Conservation (phyloP, 108 stramenopile genomes). For the Stephanodiscus triporus region DNA sequence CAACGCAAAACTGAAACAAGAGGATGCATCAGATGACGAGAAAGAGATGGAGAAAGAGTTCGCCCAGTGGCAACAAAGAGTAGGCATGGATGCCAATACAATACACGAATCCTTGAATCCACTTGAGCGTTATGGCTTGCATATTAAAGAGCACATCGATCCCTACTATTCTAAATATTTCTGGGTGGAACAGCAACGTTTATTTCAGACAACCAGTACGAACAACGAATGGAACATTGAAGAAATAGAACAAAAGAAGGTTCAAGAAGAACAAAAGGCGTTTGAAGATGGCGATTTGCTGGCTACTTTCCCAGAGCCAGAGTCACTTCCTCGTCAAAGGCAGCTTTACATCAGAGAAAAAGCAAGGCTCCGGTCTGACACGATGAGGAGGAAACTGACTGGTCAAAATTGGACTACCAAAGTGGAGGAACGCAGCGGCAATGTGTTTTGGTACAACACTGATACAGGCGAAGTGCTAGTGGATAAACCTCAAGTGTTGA, state of each 20-base stretch:
- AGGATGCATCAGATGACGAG: constrained; percentile 42
- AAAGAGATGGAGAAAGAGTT: constrained; percentile 89
- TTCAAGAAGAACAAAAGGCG: constrained; percentile 68
- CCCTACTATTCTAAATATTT: constrained; percentile 80
- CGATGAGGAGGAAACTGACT: constrained; percentile 74
- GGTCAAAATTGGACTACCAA: constrained; percentile 73
- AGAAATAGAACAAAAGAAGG: constrained; percentile 68
- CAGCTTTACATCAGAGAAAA: constrained; percentile 79
- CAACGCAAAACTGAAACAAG: constrained; percentile 10
- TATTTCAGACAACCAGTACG: constrained; percentile 34
- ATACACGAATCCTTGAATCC: constrained; percentile 80
- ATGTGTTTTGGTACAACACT: constrained; percentile 78
- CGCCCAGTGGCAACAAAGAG: constrained; percentile 88
- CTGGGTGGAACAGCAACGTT: constrained; percentile 60
- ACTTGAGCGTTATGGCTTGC: constrained; percentile 73
- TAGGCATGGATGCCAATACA: constrained; percentile 77
- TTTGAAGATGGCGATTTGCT: constrained; percentile 85
- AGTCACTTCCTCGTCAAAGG: constrained; percentile 74
- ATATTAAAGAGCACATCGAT: constrained; percentile 72
- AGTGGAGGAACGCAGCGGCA: constrained; percentile 60
- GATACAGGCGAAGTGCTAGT: constrained; percentile 89
- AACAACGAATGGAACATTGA: constrained; percentile 78
- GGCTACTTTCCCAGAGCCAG: constrained; percentile 68
- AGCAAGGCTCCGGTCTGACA: constrained; percentile 66
- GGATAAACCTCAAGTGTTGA: constrained; percentile 72